Conservation (phyloP, 2,329 filamentous ascomycete genomes). For the Cladosporium phlei region DNA sequence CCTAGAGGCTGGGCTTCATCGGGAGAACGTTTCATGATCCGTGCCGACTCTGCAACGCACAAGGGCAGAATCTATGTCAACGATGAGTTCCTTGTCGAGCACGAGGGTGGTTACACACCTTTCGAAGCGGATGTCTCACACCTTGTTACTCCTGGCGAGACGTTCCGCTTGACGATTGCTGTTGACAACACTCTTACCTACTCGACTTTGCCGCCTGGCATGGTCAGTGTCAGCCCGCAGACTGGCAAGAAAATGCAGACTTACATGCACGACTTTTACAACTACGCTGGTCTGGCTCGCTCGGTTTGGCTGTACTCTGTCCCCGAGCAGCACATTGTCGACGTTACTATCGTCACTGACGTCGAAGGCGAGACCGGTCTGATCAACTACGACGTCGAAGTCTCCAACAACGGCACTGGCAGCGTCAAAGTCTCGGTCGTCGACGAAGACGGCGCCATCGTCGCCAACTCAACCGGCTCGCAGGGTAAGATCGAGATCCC, state of each 20-base stretch:
- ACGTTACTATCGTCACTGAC: constrained; percentile 5
- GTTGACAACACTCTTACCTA: constrained; percentile 9
- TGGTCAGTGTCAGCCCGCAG: not conserved
- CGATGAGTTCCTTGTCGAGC: constrained; percentile 4
- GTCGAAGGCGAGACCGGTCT: constrained; percentile 5
- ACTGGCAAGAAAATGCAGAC: constrained; percentile 5
- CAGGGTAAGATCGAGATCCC: not conserved
- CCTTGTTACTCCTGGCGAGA: constrained; percentile 1
- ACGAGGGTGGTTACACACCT: constrained; percentile 6
- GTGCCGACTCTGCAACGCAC: constrained; percentile 10
- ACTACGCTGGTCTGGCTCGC: constrained; percentile 8
- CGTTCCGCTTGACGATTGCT: constrained; percentile 10
- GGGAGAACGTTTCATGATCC: not conserved
- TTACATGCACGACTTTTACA: constrained; percentile 12
- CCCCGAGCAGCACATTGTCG: constrained; percentile 8
- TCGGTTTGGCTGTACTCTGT: constrained; percentile 12
- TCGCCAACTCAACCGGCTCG: not conserved
- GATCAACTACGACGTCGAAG: constrained; percentile 8
- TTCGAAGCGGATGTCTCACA: constrained; percentile 9
- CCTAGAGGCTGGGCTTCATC: constrained; percentile 12
- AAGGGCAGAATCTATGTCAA: constrained; percentile 9
- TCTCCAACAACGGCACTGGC: not conserved
- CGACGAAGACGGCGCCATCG: constrained; percentile 1
- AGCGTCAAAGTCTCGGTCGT: not conserved
- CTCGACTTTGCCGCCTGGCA: constrained; percentile 9